Evolutionary conservation across 306 rosid genomes (phyloP), one percentile per base, ranked within the genome.

Genomic region (Castanea sativa): DNA sequence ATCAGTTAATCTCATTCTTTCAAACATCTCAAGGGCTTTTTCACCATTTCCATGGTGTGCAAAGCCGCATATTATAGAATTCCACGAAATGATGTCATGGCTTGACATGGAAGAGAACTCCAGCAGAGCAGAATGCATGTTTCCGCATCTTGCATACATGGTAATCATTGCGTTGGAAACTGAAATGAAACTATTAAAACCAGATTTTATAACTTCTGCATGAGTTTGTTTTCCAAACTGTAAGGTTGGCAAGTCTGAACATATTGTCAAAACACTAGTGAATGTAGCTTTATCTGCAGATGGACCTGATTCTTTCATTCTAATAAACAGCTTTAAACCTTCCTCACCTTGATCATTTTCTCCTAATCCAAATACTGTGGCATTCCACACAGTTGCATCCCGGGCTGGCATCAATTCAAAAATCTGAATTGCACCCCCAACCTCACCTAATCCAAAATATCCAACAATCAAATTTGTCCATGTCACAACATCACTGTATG

Each of bases 61-160:
- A 16, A 68, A 82, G 45, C 90, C 92, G 12, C 88, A 84, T 73
- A 86, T 86, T 18, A 89, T 82, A 38, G 90, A 86, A 80, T 86
- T 89, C 87, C 87, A 89, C 1, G 92, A 86, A 81, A 86, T 84
- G 18, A 89, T 75, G 77, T 89, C 83, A 25, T 18, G 88, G 32
- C 15, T 80, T 32, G 76, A 60, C 90, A 86, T 86, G 67, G 76
- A 84, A 32, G 79, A 77, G 69, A 86, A 86, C 73, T 82, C 88
- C 59, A 80, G 7, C 65, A 82, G 25, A 78, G 92, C 88, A 38
- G 78, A 89, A 51, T 78, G 85, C 90, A 84, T 71, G 57, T 56
- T 82, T 38, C 92, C 92, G 64, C 92, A 89, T 76, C 88, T 89
- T 29, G 92, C 88, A 19, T 89, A 89, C 92, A 89, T 89, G 76